Evolutionary conservation across 1,284 basidiomycete genomes (phyloP).

Genomic region (Laetiporus sulphureus): DNA sequence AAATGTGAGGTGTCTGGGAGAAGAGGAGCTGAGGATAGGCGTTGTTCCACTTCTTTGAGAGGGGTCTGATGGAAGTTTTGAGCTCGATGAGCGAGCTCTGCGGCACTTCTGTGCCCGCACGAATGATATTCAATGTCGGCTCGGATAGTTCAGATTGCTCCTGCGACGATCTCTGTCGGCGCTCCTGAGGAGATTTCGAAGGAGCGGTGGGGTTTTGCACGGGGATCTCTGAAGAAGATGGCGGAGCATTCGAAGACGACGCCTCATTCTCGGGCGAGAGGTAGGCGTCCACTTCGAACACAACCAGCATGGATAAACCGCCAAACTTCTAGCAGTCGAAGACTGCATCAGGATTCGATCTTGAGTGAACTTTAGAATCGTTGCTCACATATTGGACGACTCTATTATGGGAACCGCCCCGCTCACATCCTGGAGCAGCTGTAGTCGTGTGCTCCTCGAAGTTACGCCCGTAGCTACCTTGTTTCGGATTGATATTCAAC

Average conservation of each 20-base stretch:
- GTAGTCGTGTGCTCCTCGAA: conserved; percentile 43
- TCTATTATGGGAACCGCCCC: conserved; percentile 41
- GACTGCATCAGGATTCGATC: no score
- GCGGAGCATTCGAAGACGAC: not conserved
- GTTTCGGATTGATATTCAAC: conserved; percentile 4
- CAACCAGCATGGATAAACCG: conserved; percentile 24
- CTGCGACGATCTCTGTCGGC: not conserved
- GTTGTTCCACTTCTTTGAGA: conserved; percentile 25
- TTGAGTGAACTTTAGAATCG: not conserved
- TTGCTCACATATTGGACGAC: conserved; percentile 43
- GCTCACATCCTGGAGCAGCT: conserved; percentile 33
- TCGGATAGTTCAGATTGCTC: no score
- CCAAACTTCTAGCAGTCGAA: conserved; percentile 13
- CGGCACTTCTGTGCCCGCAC: conserved; percentile 32
- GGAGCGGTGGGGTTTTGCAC: conserved; percentile 21
- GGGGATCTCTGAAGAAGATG: conserved; percentile 27
- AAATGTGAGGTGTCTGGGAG: conserved; percentile 46
- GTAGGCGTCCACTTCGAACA: conserved; percentile 28
- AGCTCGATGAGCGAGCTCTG: conserved; percentile 42
- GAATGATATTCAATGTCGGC: conserved; percentile 28
- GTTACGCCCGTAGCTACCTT: conserved; percentile 40
- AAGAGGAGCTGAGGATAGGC: conserved; percentile 45
- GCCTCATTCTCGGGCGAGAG: conserved; percentile 5
- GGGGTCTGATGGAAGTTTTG: conserved; percentile 31
- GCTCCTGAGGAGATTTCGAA: not conserved